Base-by-base conservation (phyloP, 2,329 filamentous ascomycete genomes). In the Fusarium guadeloupense region DNA sequence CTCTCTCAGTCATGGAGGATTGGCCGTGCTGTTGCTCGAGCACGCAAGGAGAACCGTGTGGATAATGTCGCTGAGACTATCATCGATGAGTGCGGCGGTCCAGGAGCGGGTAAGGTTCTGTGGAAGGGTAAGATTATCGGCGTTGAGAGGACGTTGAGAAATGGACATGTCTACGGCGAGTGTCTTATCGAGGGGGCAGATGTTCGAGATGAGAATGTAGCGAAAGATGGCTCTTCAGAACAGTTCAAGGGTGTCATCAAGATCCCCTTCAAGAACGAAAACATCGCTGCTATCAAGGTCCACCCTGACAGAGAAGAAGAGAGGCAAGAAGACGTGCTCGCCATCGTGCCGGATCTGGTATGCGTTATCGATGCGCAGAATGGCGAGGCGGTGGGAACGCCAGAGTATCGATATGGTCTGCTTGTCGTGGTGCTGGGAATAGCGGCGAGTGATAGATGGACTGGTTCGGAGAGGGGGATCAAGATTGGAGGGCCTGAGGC, bases 261-360 rank as follows among this genome's bases (percentile, higher is more conserved):
- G 69, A 87, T 91, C 42, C 87, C 88, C 0, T 90, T 90, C 77
- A 90, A 90, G 75, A 91, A 91, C 71, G 88, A 91, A 69, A 91
- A 90, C 66, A 88, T 91, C 38, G 83, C 83, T n/a, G 87, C 84
- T 0, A 74, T 81, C 39, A 74, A 66, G 44, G 61, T 77, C 1
- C 62, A 68, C 21, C 48, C 74, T 6, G 70, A 70, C 10, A 64
- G 73, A 13, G 63, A 69, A 1, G 70, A 74, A n/a, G 79, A 81
- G 49, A 69, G 59, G 5, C 75, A 76, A 37, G 74, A 77, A 23
- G 72, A 78, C 26, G 72, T 85, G 0, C 68, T 87, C 2, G 81
- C 81, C 2, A 78, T 83, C 3, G 84, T 85, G 3, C 85, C 85
- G 0, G 85, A 87, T 52, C 71, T 87, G 7, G 82, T 87, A 47